Evolutionary conservation across 768 basidiomycete genomes (phyloP), one percentile per base, ranked within the genome.

Genomic region (Crucibulum laeve): DNA sequence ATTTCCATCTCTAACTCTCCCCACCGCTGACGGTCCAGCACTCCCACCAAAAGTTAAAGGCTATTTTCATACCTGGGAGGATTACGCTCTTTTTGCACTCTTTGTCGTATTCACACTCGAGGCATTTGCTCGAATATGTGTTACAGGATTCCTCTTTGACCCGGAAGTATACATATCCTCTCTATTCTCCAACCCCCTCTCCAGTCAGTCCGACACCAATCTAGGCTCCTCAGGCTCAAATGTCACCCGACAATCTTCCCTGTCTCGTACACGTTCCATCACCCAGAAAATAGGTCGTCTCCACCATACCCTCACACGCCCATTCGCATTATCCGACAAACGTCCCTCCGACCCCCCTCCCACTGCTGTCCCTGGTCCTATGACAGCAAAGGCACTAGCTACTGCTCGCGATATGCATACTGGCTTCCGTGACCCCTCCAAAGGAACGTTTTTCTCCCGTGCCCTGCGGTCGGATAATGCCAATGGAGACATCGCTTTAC

Each of bases 51-150:
- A 42, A 33, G 53, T 75, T 17, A 63, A 57, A 38, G 91, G 91
- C 5, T 97, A 87, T 67, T 96, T 97, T 65, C 80, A 84, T 46
- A 51, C 64, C 10, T 97, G 94, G 94, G 91, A 93, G 55, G 94
- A 97, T 61, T 84, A 79, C 55, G 81, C 73, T 15, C 68, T 97
- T n/a, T 90, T 97, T 60, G 76, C 56, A 15, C 65, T 97, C 42
- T 97, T 97, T 64, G 64, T 84, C 46, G 54, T 89, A 53, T 97
- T 91, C 73, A 92, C 91, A 87, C 86, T 65, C 55, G 95, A 98
- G 68, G 82, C 85, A 35, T 71, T 87, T 51, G 90, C 90, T 33
- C 84, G 94, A 19, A 93, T 94, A 57, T 80, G 90, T 54, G 86
- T 92, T 23, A 89, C 87, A 19, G 95, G 95, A 18, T 77, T 98